Evolutionary conservation across 352 stramenopile species (phyloP).

Genomic region (Globisporangium yorkense): DNA sequence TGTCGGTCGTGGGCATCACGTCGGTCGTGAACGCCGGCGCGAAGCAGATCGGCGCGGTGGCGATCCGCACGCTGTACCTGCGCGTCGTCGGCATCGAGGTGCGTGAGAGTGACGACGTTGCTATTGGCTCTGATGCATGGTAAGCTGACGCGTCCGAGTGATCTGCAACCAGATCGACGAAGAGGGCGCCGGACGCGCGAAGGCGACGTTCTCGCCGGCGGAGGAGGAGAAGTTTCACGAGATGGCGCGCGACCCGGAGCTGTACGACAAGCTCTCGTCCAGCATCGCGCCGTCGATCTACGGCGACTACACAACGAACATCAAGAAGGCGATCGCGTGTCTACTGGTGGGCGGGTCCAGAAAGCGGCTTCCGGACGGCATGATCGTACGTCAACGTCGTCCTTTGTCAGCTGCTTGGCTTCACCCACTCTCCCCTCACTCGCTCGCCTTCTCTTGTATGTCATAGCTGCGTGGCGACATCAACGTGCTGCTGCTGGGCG

Average conservation of each 20-base stretch:
- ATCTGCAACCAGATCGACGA: constrained; percentile 67
- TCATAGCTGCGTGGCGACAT: constrained; percentile 93
- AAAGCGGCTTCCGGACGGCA: constrained; percentile 94
- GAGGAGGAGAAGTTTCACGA: constrained; percentile 98
- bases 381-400: constrained; percentile 59
- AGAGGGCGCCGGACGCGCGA: constrained; percentile 86
- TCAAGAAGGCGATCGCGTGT: constrained; percentile 96
- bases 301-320: constrained; percentile 96
- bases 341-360: constrained; percentile 92
- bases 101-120: not conserved
- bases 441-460: too few species aligned
- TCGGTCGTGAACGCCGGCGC: constrained; percentile 87
- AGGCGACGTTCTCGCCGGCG: constrained; percentile 91
- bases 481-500: constrained; percentile 97
- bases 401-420: not conserved
- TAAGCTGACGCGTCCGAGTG: not conserved
- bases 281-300: constrained; percentile 94
- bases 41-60: constrained; percentile 74
- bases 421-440: not conserved
- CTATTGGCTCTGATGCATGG: not conserved
- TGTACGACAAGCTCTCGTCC: constrained; percentile 91
- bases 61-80: constrained; percentile 93
- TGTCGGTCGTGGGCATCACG: constrained; percentile 94
- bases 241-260: constrained; percentile 84
- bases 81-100: constrained; percentile 94